A percentile compares a stretch with the other conserved stretches of the same genome.
Conservation (phyloP, 208 protist species). For the Naegleria gruberi region DNA sequence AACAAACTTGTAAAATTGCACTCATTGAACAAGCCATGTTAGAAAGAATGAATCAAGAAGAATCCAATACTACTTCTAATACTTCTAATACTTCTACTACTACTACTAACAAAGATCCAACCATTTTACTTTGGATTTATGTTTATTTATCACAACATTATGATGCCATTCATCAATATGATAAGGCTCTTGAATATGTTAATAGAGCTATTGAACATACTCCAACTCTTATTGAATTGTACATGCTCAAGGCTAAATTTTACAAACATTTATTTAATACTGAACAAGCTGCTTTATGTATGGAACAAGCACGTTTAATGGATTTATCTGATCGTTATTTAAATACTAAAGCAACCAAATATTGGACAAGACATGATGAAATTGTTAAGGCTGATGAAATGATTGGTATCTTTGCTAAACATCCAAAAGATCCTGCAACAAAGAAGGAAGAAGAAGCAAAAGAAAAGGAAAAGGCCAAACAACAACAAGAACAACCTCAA, state of each 20-base stretch:
- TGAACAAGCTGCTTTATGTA: conserved; percentile 52
- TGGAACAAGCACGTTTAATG: conserved; percentile 71
- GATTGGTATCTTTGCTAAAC: conserved; percentile 68
- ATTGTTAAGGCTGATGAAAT: conserved; percentile 62
- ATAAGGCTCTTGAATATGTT: conserved; percentile 62
- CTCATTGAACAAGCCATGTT: not conserved
- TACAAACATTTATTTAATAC: conserved; percentile 32
- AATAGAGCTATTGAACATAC: conserved; percentile 83
- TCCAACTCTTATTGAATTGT: conserved; percentile 84
- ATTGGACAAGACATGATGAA: conserved; percentile 72
- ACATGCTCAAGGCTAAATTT: conserved; percentile 76
- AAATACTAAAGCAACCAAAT: conserved; percentile 83
- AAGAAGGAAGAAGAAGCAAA: not conserved
- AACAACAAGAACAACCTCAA: not conserved
- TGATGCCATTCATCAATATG: conserved; percentile 54
- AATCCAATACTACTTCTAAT: not conserved
- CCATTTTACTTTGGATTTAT: conserved; percentile 70
- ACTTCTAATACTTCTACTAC: not conserved
- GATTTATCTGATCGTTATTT: conserved; percentile 92
- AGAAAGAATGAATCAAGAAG: not conserved
- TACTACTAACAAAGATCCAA: conserved; percentile 32
- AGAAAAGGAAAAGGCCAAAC: conserved; percentile 7
- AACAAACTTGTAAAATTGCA: not conserved
- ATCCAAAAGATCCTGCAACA: not conserved
- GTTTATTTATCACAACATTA: conserved; percentile 78